Evolutionary conservation across 1,284 basidiomycete genomes (phyloP).

Genomic region (Sporisorium scitamineum): DNA sequence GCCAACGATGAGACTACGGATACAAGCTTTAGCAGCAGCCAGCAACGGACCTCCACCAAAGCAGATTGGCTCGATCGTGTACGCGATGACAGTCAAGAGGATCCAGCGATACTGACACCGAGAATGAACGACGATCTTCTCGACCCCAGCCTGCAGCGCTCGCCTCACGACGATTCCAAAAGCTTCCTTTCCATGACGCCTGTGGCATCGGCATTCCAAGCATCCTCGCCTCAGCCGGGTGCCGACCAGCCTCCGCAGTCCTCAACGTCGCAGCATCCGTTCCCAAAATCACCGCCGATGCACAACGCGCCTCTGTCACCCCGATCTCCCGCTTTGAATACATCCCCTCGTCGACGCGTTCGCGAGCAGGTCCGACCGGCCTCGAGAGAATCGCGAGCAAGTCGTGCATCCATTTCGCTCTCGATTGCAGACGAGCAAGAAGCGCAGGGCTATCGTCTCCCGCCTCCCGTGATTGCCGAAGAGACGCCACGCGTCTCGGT

Average conservation of each 20-base stretch:
- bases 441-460: slow-evolving; percentile 20
- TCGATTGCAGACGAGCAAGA: slow-evolving; percentile 49
- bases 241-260: neutral
- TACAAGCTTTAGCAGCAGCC: slow-evolving; percentile 22
- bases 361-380: slow-evolving; percentile 15
- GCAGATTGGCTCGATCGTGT: slow-evolving; percentile 40
- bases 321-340: slow-evolving; percentile 17
- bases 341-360: slow-evolving; percentile 24
- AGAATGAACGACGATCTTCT: slow-evolving; percentile 12
- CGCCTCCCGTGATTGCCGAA: slow-evolving; percentile 25
- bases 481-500: slow-evolving; percentile 34
- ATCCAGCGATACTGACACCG: neutral
- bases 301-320: slow-evolving; percentile 20
- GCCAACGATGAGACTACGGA: slow-evolving; percentile 16
- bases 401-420: slow-evolving; percentile 36
- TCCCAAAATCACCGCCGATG: slow-evolving; percentile 31
- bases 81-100: slow-evolving; percentile 26
- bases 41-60: slow-evolving; percentile 14
- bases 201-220: slow-evolving; percentile 15
- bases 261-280: slow-evolving; percentile 14
- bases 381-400: slow-evolving; percentile 28
- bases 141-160: slow-evolving; percentile 6
- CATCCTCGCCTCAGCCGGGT: slow-evolving; percentile 1
- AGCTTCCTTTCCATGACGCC: slow-evolving; percentile 46
- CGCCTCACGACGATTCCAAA: slow-evolving; percentile 13